Conservation (phyloP, 352 stramenopile species). For the Globisporangium heterothallicum region DNA sequence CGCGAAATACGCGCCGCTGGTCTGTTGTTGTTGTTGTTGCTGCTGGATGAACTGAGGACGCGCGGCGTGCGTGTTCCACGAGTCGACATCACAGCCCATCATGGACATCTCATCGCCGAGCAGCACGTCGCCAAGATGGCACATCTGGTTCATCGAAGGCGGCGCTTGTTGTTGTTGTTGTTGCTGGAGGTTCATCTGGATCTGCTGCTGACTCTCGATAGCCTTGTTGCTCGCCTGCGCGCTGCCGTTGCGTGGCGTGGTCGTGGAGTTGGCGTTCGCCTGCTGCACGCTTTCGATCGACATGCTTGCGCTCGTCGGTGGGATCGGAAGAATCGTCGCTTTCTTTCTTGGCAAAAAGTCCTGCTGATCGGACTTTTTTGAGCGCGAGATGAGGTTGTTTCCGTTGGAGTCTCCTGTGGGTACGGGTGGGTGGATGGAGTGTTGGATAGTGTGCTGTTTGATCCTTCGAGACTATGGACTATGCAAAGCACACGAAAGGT, state of each 20-base stretch:
- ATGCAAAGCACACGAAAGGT: too few relatives aligned
- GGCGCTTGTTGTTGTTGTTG: slow-evolving; percentile 20
- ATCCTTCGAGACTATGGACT: too few relatives aligned
- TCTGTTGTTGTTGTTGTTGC: slow-evolving; percentile 17
- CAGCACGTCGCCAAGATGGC: slow-evolving; percentile 37
- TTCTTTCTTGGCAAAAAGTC: slow-evolving; percentile 9
- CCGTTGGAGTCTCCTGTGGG: too few relatives aligned
- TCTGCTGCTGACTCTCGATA: slow-evolving; percentile 14
- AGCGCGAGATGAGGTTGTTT: slow-evolving; percentile 2
- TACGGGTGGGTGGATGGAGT: not conserved
- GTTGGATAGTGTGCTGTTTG: not conserved
- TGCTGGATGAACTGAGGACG: slow-evolving; percentile 26
- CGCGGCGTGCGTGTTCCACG: slow-evolving; percentile 33
- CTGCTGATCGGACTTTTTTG: slow-evolving; percentile 11
- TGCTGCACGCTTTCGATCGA: slow-evolving; percentile 36
- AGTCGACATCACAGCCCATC: slow-evolving; percentile 61
- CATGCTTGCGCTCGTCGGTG: slow-evolving; percentile 16
- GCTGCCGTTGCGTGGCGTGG: slow-evolving; percentile 13
- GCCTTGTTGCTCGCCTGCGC: slow-evolving; percentile 1
- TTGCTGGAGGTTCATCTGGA: slow-evolving; percentile 1
- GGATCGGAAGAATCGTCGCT: slow-evolving; percentile 2
- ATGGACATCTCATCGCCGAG: slow-evolving; percentile 58
- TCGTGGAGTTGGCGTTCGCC: slow-evolving; percentile 18
- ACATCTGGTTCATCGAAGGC: slow-evolving; percentile 20
- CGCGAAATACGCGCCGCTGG: slow-evolving; percentile 26